Conservation (phyloP, 2,329 filamentous ascomycete genomes). For the Xylaria sp. region DNA sequence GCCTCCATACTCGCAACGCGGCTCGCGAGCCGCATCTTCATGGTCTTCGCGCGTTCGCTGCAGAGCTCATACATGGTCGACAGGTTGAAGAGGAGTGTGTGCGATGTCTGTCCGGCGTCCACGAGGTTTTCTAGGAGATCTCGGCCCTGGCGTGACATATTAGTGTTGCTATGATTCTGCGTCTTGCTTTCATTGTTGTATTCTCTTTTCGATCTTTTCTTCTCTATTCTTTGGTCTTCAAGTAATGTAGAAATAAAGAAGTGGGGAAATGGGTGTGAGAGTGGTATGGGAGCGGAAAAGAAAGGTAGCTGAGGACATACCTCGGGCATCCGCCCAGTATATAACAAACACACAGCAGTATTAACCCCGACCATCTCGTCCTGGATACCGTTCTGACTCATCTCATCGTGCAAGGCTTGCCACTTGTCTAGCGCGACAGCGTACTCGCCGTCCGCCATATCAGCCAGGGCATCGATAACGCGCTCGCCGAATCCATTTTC, state of each 20-base stretch:
- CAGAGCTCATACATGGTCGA: slow-evolving; percentile 91
- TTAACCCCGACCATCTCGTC: slow-evolving; percentile 82
- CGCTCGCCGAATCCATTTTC: slow-evolving; percentile 45
- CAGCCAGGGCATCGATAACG: slow-evolving; percentile 70
- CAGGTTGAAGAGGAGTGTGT: slow-evolving; percentile 86
- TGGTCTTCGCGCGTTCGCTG: slow-evolving; percentile 72
- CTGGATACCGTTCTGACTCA: slow-evolving; percentile 47
- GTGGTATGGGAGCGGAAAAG: not conserved
- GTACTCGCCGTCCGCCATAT: slow-evolving; percentile 80
- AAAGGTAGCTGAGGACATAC: slow-evolving; percentile 49
- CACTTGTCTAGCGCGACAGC: slow-evolving; percentile 67
- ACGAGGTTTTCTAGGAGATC: slow-evolving; percentile 70
- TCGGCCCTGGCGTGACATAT: slow-evolving; percentile 58
- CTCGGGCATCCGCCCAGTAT: slow-evolving; percentile 76
- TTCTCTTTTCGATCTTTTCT: too few species aligned
- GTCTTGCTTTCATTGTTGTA: not conserved
- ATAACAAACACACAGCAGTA: slow-evolving; percentile 81
- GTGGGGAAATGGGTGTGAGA: not conserved
- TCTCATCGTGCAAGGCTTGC: slow-evolving; percentile 55
- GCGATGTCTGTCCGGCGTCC: slow-evolving; percentile 68
- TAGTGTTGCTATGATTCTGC: not conserved
- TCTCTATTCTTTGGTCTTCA: not conserved
- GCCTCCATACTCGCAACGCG: slow-evolving; percentile 64
- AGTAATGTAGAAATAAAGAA: not conserved
- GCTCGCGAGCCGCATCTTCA: slow-evolving; percentile 76